Base-by-base conservation (phyloP, 306 rosid species). In the Gastrolobium bilobum region DNA sequence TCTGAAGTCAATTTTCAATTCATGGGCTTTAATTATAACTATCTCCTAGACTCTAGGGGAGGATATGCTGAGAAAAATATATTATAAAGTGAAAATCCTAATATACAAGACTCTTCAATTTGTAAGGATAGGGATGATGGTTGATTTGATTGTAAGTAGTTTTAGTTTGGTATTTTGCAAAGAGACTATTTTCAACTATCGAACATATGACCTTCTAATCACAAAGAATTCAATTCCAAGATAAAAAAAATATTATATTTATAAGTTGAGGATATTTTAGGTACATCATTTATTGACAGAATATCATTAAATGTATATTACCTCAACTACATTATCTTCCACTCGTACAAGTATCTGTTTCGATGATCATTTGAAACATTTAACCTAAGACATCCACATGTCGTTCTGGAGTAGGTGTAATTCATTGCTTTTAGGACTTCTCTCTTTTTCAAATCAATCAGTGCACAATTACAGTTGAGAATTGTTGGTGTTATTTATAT, bases 401-500 rank as follows among this genome's bases (percentile, higher is more conserved):
- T 70, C 38, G 38, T 61, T 50, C 78, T 5, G 2, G 33, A 59
- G 50, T 48, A 37, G 77, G 83, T 58, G 46, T 43, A 46, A 46
- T 60, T 68, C 39, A 38, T 51, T 52, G 65, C 73, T 31, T 42
- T 31, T 63, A 34, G 51, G 57, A 62, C 52, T 71, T 64, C 53
- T 80, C 30, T 30, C 20, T 14, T 80, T 71, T 74, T 30, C 6
- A 42, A 64, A 75, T 53, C 69, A 72, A 73, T 50, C 31, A 42
- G 48, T 6, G 47, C 50, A 70, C 40, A 71, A 14, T 79, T 71
- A 63, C 62, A 43, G 84, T 43, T 13, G 52, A 43, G 38, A 81
- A 72, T 72, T 72, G 60, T 53, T 64, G 74, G 74, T 80, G 64
- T 51, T 50, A 31, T 52, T 51, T 61, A 61, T 40, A 46, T 11